These are phyloP conservation scores for Paramecium tetraurelia DNA, from an alignment of 73 alveolate genomes.

Conservation along the genomic window DNA sequence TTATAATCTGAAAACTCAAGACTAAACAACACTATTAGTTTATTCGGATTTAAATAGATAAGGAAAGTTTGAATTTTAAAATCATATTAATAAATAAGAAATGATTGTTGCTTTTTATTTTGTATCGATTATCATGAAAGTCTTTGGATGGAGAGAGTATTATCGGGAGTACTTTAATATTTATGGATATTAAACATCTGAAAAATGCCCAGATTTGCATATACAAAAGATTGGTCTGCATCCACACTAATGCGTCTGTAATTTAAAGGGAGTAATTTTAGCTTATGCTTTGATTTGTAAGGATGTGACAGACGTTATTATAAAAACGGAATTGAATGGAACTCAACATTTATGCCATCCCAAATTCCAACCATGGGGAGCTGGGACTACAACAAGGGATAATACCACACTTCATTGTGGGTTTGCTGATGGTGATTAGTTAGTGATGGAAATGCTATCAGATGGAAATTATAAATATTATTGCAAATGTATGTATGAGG, in stretches of 20 bases:
- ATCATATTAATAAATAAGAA: neutral
- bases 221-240: neutral
- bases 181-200: neutral
- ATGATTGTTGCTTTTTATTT: neutral
- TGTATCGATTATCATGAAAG: neutral
- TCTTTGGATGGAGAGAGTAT: neutral
- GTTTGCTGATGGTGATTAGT: neutral
- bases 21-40: neutral
- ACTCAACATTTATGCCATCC: neutral
- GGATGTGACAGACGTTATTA: neutral
- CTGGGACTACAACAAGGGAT: neutral
- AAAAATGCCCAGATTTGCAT: neutral
- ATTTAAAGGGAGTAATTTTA: neutral
- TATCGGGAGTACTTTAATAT: neutral
- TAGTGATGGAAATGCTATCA: neutral
- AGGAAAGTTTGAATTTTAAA: neutral
- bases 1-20: too few species aligned
- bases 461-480: neutral
- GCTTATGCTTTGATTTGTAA: neutral
- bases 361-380: neutral
- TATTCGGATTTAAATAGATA: neutral
- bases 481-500: neutral
- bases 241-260: neutral
- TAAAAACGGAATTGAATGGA: neutral
- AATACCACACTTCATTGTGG: neutral